A percentile compares a stretch with the other conserved stretches of the same genome.
phyloP scores from a whole-genome alignment of 129 eudicot genomes.

The Sambucus nigra region DNA sequence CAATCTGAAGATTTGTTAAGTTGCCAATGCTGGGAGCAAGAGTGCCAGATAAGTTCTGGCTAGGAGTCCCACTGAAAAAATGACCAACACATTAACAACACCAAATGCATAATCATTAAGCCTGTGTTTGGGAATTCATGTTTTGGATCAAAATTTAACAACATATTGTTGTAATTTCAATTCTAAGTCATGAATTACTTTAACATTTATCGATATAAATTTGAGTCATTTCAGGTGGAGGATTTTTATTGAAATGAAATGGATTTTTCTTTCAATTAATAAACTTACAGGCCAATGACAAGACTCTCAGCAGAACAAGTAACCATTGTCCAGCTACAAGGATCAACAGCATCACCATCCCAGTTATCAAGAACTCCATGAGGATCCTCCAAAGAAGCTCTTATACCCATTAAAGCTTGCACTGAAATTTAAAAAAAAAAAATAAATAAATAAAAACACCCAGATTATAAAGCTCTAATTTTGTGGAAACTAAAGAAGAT shows the following conservation, averaged over 20 bases:
- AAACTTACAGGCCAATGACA: constrained; percentile 84
- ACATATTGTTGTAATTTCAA: too few relatives aligned
- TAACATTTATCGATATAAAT: too few relatives aligned
- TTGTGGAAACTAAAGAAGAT: not conserved
- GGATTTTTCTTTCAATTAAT: not conserved
- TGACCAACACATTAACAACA: not conserved
- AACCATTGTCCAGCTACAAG: constrained; percentile 95
- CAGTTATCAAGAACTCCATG: constrained; percentile 89
- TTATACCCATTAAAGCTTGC: constrained; percentile 88
- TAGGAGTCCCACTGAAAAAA: constrained; percentile 69
- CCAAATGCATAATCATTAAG: too few relatives aligned
- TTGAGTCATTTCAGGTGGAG: not conserved
- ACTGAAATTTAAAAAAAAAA: constrained; percentile 28
- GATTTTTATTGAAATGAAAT: not conserved
- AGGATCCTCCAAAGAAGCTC: constrained; percentile 70
- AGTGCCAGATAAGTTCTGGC: constrained; percentile 75
- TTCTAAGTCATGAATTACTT: too few relatives aligned
- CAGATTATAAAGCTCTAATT: constrained; percentile 14
- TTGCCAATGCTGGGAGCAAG: constrained; percentile 91
- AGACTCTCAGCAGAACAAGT: constrained; percentile 76
- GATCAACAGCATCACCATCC: constrained; percentile 95
- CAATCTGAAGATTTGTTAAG: constrained; percentile 79
- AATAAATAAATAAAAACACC: constrained; percentile 13
- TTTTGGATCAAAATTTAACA: too few relatives aligned
- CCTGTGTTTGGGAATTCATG: too few relatives aligned